A percentile compares a stretch with the other conserved stretches of the same genome.
phyloP scores from a whole-genome alignment of 371 early-diverging fungal species.

The Rhizomucor pusillus region DNA sequence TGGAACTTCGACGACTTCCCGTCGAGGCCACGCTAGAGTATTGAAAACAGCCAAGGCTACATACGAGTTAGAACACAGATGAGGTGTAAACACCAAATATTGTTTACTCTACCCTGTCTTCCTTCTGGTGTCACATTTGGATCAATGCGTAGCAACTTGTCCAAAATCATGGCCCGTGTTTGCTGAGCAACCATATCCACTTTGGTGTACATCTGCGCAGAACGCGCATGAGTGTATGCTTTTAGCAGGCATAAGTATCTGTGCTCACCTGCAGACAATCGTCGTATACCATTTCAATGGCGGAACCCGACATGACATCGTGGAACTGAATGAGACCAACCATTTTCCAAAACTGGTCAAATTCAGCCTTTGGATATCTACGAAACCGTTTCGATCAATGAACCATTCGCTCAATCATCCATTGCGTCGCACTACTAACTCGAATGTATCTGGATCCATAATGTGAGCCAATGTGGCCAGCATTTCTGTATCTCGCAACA shows the following conservation, averaged over 20 bases:
- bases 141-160: conserved; percentile 23
- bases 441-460: conserved; percentile 14
- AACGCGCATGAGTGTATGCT: not conserved
- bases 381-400: not conserved
- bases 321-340: conserved; percentile 94
- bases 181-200: conserved; percentile 35
- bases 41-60: conserved; percentile 70
- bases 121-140: conserved; percentile 12
- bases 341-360: conserved; percentile 87
- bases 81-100: not conserved
- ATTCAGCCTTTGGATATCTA: conserved; percentile 71
- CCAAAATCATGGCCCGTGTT: conserved; percentile 32
- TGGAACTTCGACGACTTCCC: conserved; percentile 72
- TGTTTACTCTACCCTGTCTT: conserved; percentile 8
- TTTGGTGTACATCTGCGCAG: conserved; percentile 37
- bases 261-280: conserved; percentile 71
- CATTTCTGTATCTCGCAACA: conserved; percentile 84
- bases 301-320: conserved; percentile 88
- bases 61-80: not conserved
- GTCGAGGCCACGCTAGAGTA: conserved; percentile 76
- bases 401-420: not conserved
- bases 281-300: conserved; percentile 87
- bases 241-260: not conserved
- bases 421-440: not conserved
- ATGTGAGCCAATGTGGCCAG: conserved; percentile 51